Base-by-base conservation (phyloP, 345 rosid species). In the Citrus inodora region DNA sequence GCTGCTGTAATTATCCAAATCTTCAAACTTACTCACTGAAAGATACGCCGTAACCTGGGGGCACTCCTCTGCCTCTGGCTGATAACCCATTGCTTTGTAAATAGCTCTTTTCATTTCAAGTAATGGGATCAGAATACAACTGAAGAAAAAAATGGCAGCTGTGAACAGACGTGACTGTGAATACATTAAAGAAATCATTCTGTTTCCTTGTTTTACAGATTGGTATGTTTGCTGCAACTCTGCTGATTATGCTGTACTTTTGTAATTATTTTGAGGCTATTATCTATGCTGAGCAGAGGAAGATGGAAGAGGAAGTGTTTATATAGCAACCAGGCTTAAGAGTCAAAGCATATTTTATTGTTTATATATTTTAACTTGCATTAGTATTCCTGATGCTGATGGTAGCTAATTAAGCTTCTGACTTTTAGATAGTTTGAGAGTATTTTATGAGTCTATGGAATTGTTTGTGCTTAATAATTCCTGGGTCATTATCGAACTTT, bases 61-160 rank as follows among this genome's bases (percentile, higher is more conserved):
- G 68, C 30, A 55, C 62, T 13, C 27, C 17, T 72, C 85, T 1
- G 58, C 58, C 51, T 46, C 51, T 53, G 68, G 78, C 72, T 32
- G 35, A 71, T 65, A 37, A 24, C 66, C 27, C 4, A 83, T 67
- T 24, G 80, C 22, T 38, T 61, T 73, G 33, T 68, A 24, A 51
- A 87, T 10, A 9, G 72, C 61, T 46, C 37, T 74, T 60, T 82
- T 89, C 55, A 89, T 30, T 73, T 83, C 82, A 75, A 81, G 69
- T 10, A 85, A 78, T 7, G 93, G 94, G 60, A 90, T 82, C 80
- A 87, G 80, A 16, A 92, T 80, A 76, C 87, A 87, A 19, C 87
- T 87, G 87, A 83, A 89, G 82, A 90, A 88, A 42, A 89, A 75
- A 65, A 93, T 60, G 35, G 86, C 83, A 5, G 87, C 92, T 69